These are phyloP conservation scores for Dipteronia dyeriana DNA, from an alignment of 345 rosid species.

Conservation along the genomic window DNA sequence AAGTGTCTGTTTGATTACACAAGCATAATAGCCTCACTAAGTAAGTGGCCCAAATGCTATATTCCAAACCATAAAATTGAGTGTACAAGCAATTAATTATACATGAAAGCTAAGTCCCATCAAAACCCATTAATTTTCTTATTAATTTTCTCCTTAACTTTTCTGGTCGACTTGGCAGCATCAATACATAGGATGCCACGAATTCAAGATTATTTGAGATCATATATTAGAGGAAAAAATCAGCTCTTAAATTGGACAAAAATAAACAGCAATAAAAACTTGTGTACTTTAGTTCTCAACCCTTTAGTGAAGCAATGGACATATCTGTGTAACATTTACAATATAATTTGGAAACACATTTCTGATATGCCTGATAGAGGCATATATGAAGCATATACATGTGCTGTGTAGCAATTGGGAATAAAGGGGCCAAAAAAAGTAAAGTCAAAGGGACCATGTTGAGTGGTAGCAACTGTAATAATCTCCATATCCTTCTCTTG, in stretches of 20 bases:
- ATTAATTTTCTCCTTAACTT: slow-evolving; percentile 13
- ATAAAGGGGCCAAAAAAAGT: slow-evolving; percentile 32
- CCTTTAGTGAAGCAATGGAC: slow-evolving; percentile 16
- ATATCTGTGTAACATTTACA: slow-evolving; percentile 22
- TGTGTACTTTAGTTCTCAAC: slow-evolving; percentile 25
- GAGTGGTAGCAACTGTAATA: slow-evolving; percentile 29
- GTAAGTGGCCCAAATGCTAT: slow-evolving; percentile 13
- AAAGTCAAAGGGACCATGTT: slow-evolving; percentile 54
- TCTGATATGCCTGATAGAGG: slow-evolving; percentile 24
- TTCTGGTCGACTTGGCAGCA: slow-evolving; percentile 23
- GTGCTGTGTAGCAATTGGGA: slow-evolving; percentile 22
- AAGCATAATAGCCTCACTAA: slow-evolving; percentile 7
- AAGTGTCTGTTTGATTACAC: slow-evolving; percentile 22
- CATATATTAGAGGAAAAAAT: slow-evolving; percentile 7
- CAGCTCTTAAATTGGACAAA: slow-evolving; percentile 19
- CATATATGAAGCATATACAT: slow-evolving; percentile 31
- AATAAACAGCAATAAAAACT: slow-evolving; percentile 9
- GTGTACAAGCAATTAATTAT: slow-evolving; percentile 17
- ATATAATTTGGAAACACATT: slow-evolving; percentile 27
- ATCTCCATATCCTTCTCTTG: slow-evolving; percentile 40
- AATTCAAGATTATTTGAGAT: slow-evolving; percentile 1
- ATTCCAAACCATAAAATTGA: slow-evolving; percentile 16
- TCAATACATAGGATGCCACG: slow-evolving; percentile 19
- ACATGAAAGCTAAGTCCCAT: slow-evolving; percentile 15
- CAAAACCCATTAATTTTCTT: slow-evolving; percentile 15